Conservation (phyloP, 2,329 filamentous ascomycete species). For the Claviceps paspali region DNA sequence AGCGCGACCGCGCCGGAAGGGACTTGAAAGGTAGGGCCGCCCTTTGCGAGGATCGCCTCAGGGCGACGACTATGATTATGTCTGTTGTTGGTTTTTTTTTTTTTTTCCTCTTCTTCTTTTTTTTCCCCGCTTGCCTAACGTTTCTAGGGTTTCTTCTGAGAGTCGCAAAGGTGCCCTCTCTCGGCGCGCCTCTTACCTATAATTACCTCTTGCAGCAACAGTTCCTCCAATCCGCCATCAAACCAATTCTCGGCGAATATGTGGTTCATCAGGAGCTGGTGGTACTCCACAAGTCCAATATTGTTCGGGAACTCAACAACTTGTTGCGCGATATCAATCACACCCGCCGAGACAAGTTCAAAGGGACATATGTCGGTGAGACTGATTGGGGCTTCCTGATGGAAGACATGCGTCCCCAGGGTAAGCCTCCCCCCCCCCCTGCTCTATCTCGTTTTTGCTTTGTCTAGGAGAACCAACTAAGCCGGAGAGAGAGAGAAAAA, state of each 20-base stretch:
- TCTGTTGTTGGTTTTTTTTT: background rate
- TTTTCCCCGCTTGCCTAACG: too few relatives aligned
- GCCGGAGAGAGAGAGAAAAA: conserved; percentile 2
- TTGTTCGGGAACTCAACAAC: conserved; percentile 33
- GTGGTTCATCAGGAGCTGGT: conserved; percentile 24
- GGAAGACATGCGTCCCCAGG: conserved; percentile 47
- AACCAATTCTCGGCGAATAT: conserved; percentile 19
- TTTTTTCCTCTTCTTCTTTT: too few relatives aligned
- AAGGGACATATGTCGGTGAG: conserved; percentile 33
- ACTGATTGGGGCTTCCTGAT: conserved; percentile 54
- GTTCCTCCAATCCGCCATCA: conserved; percentile 20
- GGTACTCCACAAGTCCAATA: conserved; percentile 19
- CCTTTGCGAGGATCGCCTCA: too few relatives aligned
- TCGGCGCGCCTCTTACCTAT: conserved; percentile 17
- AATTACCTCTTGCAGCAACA: conserved; percentile 23
- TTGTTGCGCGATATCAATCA: conserved; percentile 34
- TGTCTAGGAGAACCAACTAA: background rate
- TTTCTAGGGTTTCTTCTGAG: conserved; percentile 20
- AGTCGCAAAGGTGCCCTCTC: conserved; percentile 22
- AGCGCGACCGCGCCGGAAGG: conserved; percentile 15
- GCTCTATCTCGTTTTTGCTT: background rate
- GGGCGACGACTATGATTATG: too few relatives aligned
- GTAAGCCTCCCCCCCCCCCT: conserved; percentile 10
- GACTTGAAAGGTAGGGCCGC: conserved; percentile 23
- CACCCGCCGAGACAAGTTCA: conserved; percentile 28